phyloP scores from a whole-genome alignment of 176 grass and related monocot species.

The Eleusine coracana region DNA sequence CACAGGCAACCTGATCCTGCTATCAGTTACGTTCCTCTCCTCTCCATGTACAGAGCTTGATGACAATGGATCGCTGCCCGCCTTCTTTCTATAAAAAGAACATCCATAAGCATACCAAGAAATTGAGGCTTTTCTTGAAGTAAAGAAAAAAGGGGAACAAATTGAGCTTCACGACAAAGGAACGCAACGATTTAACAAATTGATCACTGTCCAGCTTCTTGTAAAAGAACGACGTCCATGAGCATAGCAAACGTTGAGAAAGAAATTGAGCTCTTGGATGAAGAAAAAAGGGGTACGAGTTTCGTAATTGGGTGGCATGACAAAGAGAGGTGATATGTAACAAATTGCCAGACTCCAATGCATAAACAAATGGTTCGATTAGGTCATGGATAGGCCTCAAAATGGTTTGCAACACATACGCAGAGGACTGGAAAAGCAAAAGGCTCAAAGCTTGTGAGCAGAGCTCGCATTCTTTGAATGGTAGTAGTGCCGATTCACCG shows the following conservation, averaged over 20 bases:
- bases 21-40: not conserved
- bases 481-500: no score
- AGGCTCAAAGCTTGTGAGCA: no score
- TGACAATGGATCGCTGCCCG: not conserved
- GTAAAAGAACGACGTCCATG: not conserved
- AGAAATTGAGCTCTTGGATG: not conserved
- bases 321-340: no score
- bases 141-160: not conserved
- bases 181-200: not conserved
- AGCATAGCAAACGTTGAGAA: not conserved
- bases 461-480: no score
- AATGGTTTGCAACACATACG: no score
- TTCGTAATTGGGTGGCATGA: no score
- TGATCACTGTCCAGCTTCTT: not conserved
- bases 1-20: not conserved
- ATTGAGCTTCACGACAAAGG: not conserved
- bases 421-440: no score
- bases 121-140: not conserved
- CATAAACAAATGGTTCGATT: no score
- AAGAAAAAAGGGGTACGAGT: not conserved
- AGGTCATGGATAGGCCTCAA: no score
- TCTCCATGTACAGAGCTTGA: not conserved
- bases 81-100: not conserved
- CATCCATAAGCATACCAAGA: not conserved
- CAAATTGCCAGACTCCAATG: no score